Base-by-base conservation (phyloP, 371 early-diverging fungal genomes). In the Lichtheimia hyalospora region DNA sequence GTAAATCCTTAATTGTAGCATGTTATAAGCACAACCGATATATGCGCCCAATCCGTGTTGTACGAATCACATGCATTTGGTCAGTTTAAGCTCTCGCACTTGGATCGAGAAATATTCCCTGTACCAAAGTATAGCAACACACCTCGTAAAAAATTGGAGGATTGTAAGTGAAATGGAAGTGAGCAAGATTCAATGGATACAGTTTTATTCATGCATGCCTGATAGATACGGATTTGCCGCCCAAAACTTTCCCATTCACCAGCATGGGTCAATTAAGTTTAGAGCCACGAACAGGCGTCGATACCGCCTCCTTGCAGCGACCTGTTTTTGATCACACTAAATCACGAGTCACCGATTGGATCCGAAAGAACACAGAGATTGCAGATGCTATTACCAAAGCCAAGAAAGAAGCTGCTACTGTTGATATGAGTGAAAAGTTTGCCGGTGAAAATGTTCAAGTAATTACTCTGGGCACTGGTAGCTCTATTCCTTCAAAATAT, bases 391-490 rank as follows among this genome's bases (percentile, higher is more conserved):
- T 75, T 16, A 54, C 56, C 12, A 46, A 66, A 24, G 80, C 79
- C 5, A 61, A 64, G 39, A 42, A 70, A 55, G 74, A 75, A 21
- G 75, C 82, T 25, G 54, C 54, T 8, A 54, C 62, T 16, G 74
- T 75, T 0, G 49, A 63, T n/a, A 39, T 52, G 2, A 28, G 46
- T 20, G 40, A 58, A 6, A 24, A 46, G 8, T 71, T 82, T 57
- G 80, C 84, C 25, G 84, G 85, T 18, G 66, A 73, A 4, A 74
- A 85, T 49, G 73, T 86, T 3, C 68, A 78, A 6, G 59, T 91
- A 15, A 84, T 89, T 14, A 86, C 96, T 0, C 84, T 96, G 7
- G 99, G 99, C 10, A 99, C 99, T 0, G 99, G 97, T 7, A 95
- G 99, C 18, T 89, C 98, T 0, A 75, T 96, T 40, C 99, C 99